Evolutionary conservation across 306 rosid species (phyloP).

Genomic region (Datisca glomerata): DNA sequence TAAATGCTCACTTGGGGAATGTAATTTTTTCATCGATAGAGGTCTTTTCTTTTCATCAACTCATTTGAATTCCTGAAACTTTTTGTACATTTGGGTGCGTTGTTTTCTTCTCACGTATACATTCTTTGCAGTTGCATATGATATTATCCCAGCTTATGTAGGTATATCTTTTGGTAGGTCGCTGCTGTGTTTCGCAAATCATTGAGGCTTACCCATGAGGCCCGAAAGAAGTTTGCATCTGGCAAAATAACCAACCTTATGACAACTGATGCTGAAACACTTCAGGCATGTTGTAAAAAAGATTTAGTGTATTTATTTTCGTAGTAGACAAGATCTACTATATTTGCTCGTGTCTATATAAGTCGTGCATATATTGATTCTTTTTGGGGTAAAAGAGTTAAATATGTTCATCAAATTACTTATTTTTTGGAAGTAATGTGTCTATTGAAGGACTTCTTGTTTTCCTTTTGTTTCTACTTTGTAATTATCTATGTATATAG

Average conservation of each 20-base stretch:
- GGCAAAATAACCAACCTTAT: slow-evolving; percentile 96
- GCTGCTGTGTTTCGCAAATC: slow-evolving; percentile 96
- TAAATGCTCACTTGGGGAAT: too few relatives aligned
- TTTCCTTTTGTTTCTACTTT: background rate
- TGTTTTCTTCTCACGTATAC: too few relatives aligned
- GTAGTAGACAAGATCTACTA: too few relatives aligned
- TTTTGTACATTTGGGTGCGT: too few relatives aligned
- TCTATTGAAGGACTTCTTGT: too few relatives aligned
- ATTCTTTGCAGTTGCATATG: too few relatives aligned
- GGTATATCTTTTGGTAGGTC: slow-evolving; percentile 32
- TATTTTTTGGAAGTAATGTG: too few relatives aligned
- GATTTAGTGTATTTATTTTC: background rate
- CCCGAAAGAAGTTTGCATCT: slow-evolving; percentile 78
- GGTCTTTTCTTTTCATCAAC: too few relatives aligned
- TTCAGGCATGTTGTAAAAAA: slow-evolving; percentile 42
- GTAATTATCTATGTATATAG: background rate
- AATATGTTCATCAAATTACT: too few relatives aligned
- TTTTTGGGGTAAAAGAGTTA: too few relatives aligned
- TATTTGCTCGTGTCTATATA: slow-evolving; percentile 1
- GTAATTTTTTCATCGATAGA: too few relatives aligned
- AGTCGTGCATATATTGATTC: background rate
- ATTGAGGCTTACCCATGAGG: slow-evolving; percentile 92
- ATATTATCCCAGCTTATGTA: background rate
- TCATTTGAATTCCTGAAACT: too few relatives aligned
- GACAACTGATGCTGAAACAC: slow-evolving; percentile 95